Percentiles rank a stretch among this genome's conserved stretches.
Evolutionary conservation across 2,329 filamentous ascomycete species (phyloP).

Genomic region (Ilyonectria destructans): DNA sequence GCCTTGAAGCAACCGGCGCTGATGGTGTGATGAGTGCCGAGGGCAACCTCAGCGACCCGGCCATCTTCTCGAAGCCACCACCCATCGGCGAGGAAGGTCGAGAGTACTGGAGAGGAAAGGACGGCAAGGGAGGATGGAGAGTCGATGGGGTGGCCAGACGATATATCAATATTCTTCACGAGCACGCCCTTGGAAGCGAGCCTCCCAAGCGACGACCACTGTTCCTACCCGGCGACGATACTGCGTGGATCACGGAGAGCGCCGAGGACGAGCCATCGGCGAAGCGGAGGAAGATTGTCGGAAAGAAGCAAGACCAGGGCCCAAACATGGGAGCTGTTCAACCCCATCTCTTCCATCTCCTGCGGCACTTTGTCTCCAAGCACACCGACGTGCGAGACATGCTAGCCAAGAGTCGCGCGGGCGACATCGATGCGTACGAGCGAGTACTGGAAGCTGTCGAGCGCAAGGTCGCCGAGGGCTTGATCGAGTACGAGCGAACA

Average conservation of each 20-base stretch:
- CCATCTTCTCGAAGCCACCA: conserved; percentile 84
- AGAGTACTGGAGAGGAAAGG: conserved; percentile 88
- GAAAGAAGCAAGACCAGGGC: conserved; percentile 58
- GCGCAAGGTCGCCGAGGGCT: conserved; percentile 78
- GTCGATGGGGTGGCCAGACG: conserved; percentile 90
- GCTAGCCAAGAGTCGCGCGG: conserved; percentile 78
- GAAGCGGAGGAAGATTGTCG: conserved; percentile 65
- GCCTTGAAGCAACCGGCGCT: conserved; percentile 86
- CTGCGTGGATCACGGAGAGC: conserved; percentile 61
- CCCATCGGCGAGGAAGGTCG: conserved; percentile 75
- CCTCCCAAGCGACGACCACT: conserved; percentile 80
- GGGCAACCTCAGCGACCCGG: conserved; percentile 93
- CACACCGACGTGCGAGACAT: conserved; percentile 90
- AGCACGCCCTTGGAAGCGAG: conserved; percentile 77
- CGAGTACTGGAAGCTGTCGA: conserved; percentile 84
- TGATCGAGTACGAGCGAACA: conserved; percentile 77
- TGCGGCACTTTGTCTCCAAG: conserved; percentile 84
- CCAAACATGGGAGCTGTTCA: conserved; percentile 87
- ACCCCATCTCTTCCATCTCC: conserved; percentile 92
- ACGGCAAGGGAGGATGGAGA: conserved; percentile 88
- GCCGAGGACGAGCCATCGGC: conserved; percentile 64
- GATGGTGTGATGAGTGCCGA: conserved; percentile 98
- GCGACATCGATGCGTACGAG: conserved; percentile 85
- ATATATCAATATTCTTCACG: conserved; percentile 92
- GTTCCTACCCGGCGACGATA: conserved; percentile 77